Evolutionary conservation across 2,329 filamentous ascomycete species (phyloP).

Genomic region (Cyphellophora europaea): DNA sequence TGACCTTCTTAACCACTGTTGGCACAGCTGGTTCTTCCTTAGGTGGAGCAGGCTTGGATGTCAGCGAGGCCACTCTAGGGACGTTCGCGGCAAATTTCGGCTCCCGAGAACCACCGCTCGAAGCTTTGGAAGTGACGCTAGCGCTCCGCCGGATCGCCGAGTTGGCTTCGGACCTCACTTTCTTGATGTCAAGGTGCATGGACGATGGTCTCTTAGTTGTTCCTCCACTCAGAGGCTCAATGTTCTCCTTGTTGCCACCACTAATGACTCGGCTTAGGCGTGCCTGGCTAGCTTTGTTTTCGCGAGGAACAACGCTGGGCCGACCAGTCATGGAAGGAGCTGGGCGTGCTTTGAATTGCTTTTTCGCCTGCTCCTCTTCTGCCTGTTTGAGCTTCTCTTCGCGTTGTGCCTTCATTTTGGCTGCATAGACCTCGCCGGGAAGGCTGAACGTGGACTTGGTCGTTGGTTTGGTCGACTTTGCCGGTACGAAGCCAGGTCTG

Average conservation of each 20-base stretch:
- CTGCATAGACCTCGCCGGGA: constrained; percentile 44
- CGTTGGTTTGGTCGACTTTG: constrained; percentile 43
- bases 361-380: constrained; percentile 25
- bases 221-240: constrained; percentile 7
- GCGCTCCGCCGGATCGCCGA: constrained; percentile 12
- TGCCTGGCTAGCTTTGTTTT: constrained; percentile 37
- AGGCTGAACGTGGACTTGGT: constrained; percentile 42
- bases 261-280: constrained; percentile 26
- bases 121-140: constrained; percentile 5
- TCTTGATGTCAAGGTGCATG: constrained; percentile 7
- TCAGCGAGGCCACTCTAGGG: constrained; percentile 10
- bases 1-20: constrained; percentile 17
- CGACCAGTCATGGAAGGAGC: constrained; percentile 24
- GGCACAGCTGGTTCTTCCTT: constrained; percentile 8
- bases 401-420: constrained; percentile 41
- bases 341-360: constrained; percentile 40
- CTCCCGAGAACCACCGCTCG: background rate
- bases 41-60: constrained; percentile 12
- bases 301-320: constrained; percentile 27
- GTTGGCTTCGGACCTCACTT: constrained; percentile 5
- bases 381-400: constrained; percentile 39
- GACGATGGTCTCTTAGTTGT: constrained; percentile 8
- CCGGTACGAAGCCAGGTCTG: constrained; percentile 38
- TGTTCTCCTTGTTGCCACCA: constrained; percentile 16
- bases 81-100: constrained; percentile 1